Conservation (phyloP, 2,329 filamentous ascomycete genomes). For the Diplodia corticola region DNA sequence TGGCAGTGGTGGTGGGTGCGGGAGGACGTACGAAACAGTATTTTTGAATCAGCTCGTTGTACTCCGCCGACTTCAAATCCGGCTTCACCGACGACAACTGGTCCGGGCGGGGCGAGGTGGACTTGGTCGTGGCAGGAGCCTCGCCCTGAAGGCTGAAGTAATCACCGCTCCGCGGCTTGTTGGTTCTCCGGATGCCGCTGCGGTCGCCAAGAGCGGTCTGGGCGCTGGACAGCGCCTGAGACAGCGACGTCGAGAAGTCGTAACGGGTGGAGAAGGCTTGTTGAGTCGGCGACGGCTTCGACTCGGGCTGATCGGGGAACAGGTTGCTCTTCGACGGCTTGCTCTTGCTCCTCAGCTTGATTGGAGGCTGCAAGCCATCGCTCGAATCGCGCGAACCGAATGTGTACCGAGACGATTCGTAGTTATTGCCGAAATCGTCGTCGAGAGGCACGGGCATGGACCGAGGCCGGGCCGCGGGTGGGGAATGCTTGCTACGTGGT, state of each 20-base stretch:
- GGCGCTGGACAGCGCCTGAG: slow-evolving; percentile 74
- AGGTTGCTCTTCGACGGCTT: slow-evolving; percentile 59
- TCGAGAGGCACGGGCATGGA: slow-evolving; percentile 60
- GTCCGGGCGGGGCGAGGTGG: slow-evolving; percentile 51
- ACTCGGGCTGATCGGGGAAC: slow-evolving; percentile 54
- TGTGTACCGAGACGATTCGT: slow-evolving; percentile 49
- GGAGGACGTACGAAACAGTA: slow-evolving; percentile 92
- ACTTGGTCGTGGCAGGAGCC: slow-evolving; percentile 29
- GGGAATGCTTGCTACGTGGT: slow-evolving; percentile 51
- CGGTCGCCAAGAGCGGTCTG: slow-evolving; percentile 63
- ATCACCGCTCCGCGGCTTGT: slow-evolving; percentile 27
- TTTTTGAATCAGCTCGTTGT: slow-evolving; percentile 96
- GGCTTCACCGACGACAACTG: slow-evolving; percentile 62
- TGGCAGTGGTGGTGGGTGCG: slow-evolving; percentile 27
- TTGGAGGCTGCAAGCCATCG: slow-evolving; percentile 58
- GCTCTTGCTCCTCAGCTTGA: slow-evolving; percentile 70
- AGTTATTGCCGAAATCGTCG: slow-evolving; percentile 64
- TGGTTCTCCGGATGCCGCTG: slow-evolving; percentile 47
- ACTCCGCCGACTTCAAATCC: slow-evolving; percentile 80
- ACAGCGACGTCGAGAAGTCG: slow-evolving; percentile 91
- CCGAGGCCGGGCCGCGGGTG: slow-evolving; percentile 48
- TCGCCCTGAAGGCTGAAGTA: slow-evolving; percentile 41
- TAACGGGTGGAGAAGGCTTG: slow-evolving; percentile 90
- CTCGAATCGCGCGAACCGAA: slow-evolving; percentile 52
- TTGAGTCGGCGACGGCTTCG: slow-evolving; percentile 46